These are phyloP conservation scores for Stereum hirsutum DNA, from an alignment of 1,284 basidiomycete genomes.

Conservation along the genomic window DNA sequence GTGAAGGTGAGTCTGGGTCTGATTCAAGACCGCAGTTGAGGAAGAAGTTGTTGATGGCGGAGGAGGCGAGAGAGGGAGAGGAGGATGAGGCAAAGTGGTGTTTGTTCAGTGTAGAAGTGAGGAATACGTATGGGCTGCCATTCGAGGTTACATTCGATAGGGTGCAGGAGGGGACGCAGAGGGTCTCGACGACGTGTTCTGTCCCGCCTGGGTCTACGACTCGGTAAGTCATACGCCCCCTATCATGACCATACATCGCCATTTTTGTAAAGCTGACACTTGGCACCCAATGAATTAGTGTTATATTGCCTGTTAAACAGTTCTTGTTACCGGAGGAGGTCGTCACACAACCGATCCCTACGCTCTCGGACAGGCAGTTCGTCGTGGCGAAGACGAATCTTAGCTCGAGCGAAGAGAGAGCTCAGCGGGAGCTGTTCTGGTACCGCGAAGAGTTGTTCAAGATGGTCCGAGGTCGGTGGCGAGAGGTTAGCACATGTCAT, in stretches of 20 bases:
- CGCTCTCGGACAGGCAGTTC: constrained; percentile 85
- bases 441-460: constrained; percentile 82
- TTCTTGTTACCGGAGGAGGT: constrained; percentile 51
- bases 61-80: constrained; percentile 15
- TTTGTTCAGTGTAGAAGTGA: constrained; percentile 78
- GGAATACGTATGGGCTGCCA: constrained; percentile 82
- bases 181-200: constrained; percentile 41
- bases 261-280: neutral
- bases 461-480: constrained; percentile 66
- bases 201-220: constrained; percentile 82
- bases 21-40: constrained; percentile 4
- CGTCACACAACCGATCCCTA: constrained; percentile 66
- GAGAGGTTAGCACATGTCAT: constrained; percentile 50
- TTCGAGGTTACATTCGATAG: constrained; percentile 80
- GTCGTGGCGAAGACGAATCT: constrained; percentile 73
- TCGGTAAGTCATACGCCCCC: constrained; percentile 38
- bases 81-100: constrained; percentile 62
- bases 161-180: constrained; percentile 38
- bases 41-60: neutral
- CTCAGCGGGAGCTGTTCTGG: constrained; percentile 84
- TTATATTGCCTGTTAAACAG: constrained; percentile 74
- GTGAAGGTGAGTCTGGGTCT: constrained; percentile 8
- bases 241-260: neutral
- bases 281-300: constrained; percentile 31
- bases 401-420: constrained; percentile 46